Percentiles rank a stretch among this genome's conserved stretches.
These are phyloP conservation scores for Apiospora aurea DNA, from an alignment of 2,329 filamentous ascomycete genomes.

Conservation along the genomic window DNA sequence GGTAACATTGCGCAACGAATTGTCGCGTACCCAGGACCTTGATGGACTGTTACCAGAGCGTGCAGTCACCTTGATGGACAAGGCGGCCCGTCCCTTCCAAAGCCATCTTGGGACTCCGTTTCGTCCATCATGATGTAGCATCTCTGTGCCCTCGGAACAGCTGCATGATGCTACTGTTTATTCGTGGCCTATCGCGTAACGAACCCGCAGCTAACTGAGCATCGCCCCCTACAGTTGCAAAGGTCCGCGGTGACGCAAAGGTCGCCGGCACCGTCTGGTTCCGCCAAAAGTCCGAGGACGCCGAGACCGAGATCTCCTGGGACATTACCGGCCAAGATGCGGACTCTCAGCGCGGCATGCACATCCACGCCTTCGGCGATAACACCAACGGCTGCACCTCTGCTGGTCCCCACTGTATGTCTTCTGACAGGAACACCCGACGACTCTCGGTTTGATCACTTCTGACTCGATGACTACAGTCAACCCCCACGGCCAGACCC, in stretches of 20 bases:
- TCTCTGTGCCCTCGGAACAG: conserved; percentile 26
- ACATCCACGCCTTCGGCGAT: conserved; percentile 98
- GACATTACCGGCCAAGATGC: conserved; percentile 91
- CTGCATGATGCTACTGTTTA: not conserved
- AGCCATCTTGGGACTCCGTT: conserved; percentile 5
- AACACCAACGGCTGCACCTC: conserved; percentile 99
- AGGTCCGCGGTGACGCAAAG: conserved; percentile 97
- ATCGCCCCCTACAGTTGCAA: conserved; percentile 72
- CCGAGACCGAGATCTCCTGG: conserved; percentile 87
- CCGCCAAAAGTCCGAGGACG: conserved; percentile 85
- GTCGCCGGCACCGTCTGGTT: conserved; percentile 93
- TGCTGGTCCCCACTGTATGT: conserved; percentile 94
- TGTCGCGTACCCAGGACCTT: conserved; percentile 48
- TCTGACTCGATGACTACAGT: conserved; percentile 24
- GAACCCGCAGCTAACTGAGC: conserved; percentile 36
- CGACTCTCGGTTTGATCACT: conserved; percentile 17
- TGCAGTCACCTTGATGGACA: conserved; percentile 40
- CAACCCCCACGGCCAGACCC: conserved; percentile 30
- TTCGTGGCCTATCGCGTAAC: conserved; percentile 4
- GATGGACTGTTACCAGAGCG: conserved; percentile 47
- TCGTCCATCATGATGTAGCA: conserved; percentile 30
- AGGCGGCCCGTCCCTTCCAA: conserved; percentile 19
- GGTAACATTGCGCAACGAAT: conserved; percentile 70
- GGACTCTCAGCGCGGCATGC: conserved; percentile 97
- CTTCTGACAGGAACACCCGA: not conserved